Evolutionary conservation across 2,329 filamentous ascomycete species (phyloP), one percentile per base, ranked within the genome.

Genomic region (Acarospora socialis): DNA sequence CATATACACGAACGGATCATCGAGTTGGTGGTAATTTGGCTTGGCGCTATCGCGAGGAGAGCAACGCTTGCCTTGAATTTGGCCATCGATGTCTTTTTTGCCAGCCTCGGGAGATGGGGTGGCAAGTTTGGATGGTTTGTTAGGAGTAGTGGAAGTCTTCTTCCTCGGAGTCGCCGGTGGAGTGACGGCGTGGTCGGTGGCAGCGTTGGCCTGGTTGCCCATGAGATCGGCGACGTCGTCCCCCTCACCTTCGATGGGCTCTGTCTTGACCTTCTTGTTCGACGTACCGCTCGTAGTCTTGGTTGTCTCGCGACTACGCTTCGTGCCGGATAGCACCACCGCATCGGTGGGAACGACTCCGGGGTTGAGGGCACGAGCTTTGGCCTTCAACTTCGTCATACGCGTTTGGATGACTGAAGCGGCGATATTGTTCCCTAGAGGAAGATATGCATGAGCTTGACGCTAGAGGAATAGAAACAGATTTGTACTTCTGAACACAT

Each of bases 21-120:
- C 28, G 2, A 38, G 23, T 4, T 15, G 8, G 13, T 28, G 24
- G 10, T 38, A 38, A 8, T 38, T 13, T 2, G 18, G 27, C 7
- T 35, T 32, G 2, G 6, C n/a, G 9, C 7, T 8, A 4, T 32
- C 21, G 22, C 36, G 36, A 2, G 32, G 36, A 12, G 36, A 38
- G 9, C 17, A 16, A 3, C 32, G 33, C 3, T 21, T 17, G 13
- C 35, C 35, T 4, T 9, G 32, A 7, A 35, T 15, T 5, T 15
- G 23, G 16, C 23, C 23, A 5, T n/a, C 23, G 8, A 25, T 3
- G 8, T 13, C 23, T 15, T 25, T 25, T 6, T 25, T 25, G 5
- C 5, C 8, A 10, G 23, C 8, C 6, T 5, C 2, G 8, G 23
- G 16, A 15, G 23, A 12, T 4, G 23, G 8, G 8, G 6, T 25